Evolutionary conservation across 108 stramenopile genomes (phyloP), one percentile per base, ranked within the genome.

Genomic region (Cylindrotheca closterium): DNA sequence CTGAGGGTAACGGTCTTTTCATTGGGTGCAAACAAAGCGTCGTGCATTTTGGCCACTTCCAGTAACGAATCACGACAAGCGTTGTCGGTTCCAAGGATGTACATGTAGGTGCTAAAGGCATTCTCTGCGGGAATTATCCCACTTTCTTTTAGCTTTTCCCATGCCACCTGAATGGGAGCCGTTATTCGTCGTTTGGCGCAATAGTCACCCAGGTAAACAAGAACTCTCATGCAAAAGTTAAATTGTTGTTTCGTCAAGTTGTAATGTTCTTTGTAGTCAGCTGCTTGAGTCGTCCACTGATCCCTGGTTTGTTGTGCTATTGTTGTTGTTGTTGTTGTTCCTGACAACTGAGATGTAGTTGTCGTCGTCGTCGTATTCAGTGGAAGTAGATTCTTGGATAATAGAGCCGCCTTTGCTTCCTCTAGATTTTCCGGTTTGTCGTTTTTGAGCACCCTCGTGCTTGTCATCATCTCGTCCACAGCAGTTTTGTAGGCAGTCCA

Each of bases 41-140:
- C 93, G 74, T 94, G 89, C 33, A 79, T 81, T 42, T 71, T 73
- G 3, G 89, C 93, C 26, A 91, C 77, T 67, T 94, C 87, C 3
- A 70, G 66, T 8, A 83, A 60, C 7, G 80, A 23, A 37, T 75
- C 74, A 25, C 31, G 21, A 3, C 37, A 28, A 8, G 54, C 49
- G 1, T 60, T 32, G 37, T 63, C 33, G 31, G 18, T 51, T 23
- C 77, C 48, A 30, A 77, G 63, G 47, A 77, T 73, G 46, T 86
- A 86, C 70, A 86, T 67, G 63, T 78, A 86, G 10, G 81, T 80
- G 48, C 71, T 79, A 25, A 81, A 15, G 27, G 42, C 30, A 32
- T 75, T 60, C 47, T 80, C 79, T 22, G 55, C 53, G 17, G 78
- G 77, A 32, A 65, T 29, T 27, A 62, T 56, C 19, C 85, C 85